Percentiles rank a stretch among this genome's conserved stretches.
phyloP scores from a whole-genome alignment of 164 flowering plant species.

The Malania oleifera region DNA sequence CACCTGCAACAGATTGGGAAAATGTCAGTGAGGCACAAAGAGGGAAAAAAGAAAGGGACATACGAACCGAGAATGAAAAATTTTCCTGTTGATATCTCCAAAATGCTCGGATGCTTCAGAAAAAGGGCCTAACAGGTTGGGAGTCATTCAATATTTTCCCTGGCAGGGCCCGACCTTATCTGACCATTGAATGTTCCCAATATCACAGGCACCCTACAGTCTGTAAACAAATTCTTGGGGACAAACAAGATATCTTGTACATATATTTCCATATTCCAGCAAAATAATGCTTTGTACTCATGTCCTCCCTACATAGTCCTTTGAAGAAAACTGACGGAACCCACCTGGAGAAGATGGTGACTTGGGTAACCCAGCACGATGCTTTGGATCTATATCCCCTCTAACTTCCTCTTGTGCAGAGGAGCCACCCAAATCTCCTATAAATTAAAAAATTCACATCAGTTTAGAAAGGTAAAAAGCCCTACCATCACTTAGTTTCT shows the following conservation, averaged over 20 bases:
- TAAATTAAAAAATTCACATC: constrained; percentile 9
- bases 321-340: constrained; percentile 93
- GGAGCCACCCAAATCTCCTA: constrained; percentile 84
- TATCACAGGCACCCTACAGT: constrained; percentile 74
- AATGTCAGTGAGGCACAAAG: constrained; percentile 45
- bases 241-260: constrained; percentile 56
- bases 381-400: constrained; percentile 47
- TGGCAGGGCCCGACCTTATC: constrained; percentile 54
- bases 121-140: constrained; percentile 48
- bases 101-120: constrained; percentile 51
- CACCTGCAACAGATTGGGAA: constrained; percentile 43
- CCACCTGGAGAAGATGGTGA: constrained; percentile 99
- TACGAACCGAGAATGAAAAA: constrained; percentile 81
- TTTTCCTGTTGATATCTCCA: constrained; percentile 58
- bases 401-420: constrained; percentile 54
- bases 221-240: constrained; percentile 51
- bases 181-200: constrained; percentile 68
- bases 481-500: too few species aligned
- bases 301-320: constrained; percentile 83
- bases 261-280: constrained; percentile 57
- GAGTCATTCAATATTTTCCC: constrained; percentile 67
- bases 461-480: not conserved
- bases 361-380: constrained; percentile 52
- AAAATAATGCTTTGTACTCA: constrained; percentile 58
- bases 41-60: constrained; percentile 56